These are phyloP conservation scores for Noccaea bulbosa DNA, from an alignment of 345 rosid species.

Conservation along the genomic window DNA sequence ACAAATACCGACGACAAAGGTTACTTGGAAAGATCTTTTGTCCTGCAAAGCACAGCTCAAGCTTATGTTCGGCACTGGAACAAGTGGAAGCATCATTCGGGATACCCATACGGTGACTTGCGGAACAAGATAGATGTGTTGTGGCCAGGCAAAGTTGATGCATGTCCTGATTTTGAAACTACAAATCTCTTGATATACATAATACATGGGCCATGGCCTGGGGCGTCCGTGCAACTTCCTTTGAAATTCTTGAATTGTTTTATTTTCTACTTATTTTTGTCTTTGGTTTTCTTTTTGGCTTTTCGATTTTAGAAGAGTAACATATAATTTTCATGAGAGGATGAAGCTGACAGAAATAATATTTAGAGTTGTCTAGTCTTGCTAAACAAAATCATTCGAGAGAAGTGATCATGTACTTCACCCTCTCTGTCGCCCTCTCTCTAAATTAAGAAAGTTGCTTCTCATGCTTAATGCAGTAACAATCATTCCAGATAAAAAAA, in stretches of 20 bases:
- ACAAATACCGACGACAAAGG: background rate
- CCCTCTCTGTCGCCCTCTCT: no score
- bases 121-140: slow-evolving; percentile 22
- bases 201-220: slow-evolving; percentile 20
- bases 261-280: no score
- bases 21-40: background rate
- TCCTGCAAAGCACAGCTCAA: slow-evolving; percentile 6
- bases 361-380: no score
- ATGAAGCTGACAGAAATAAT: no score
- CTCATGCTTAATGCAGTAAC: no score
- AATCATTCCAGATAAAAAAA: no score
- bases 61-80: background rate
- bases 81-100: background rate
- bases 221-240: background rate
- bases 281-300: no score
- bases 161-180: background rate
- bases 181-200: slow-evolving; percentile 11
- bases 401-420: no score
- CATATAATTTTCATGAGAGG: no score
- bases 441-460: no score
- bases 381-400: no score
- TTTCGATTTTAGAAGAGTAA: no score
- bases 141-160: background rate
- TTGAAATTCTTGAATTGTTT: background rate
- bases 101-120: slow-evolving; percentile 6